Evolutionary conservation across 2,329 filamentous ascomycete species (phyloP).

Genomic region (Chrysoporthe austroafricana): DNA sequence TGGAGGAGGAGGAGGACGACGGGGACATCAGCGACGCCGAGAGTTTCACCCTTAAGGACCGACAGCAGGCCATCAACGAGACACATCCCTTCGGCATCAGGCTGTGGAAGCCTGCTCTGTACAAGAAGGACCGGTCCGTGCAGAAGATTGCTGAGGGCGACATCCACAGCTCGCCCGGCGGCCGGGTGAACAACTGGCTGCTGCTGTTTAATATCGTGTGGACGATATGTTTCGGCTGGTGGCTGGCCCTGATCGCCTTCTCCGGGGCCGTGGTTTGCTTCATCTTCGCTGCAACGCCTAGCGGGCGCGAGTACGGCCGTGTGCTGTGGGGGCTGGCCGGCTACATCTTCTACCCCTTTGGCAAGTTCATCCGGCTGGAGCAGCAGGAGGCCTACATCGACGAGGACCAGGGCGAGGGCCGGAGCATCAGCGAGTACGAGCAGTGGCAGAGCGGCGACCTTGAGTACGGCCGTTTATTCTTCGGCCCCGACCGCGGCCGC

Average conservation of each 20-base stretch:
- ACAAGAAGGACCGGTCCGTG: conserved; percentile 96
- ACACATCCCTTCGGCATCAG: conserved; percentile 98
- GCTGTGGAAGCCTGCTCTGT: conserved; percentile 97
- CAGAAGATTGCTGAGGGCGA: conserved; percentile 95
- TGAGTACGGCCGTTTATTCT: conserved; percentile 94
- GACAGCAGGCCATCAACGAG: conserved; percentile 97
- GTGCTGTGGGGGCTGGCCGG: conserved; percentile 82
- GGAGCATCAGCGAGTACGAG: conserved; percentile 98
- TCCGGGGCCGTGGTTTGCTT: conserved; percentile 79
- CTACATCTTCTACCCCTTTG: conserved; percentile 95
- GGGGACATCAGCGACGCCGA: conserved; percentile 85
- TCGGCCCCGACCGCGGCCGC: conserved; percentile 77
- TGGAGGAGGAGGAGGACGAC: conserved; percentile 67
- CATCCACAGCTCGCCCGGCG: conserved; percentile 92
- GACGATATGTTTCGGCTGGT: conserved; percentile 94
- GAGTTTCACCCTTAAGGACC: conserved; percentile 96
- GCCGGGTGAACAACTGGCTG: conserved; percentile 81
- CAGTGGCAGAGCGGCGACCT: conserved; percentile 98
- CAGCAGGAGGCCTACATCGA: conserved; percentile 93
- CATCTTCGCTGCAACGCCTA: conserved; percentile 75
- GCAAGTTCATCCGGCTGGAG: conserved; percentile 90
- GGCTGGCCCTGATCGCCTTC: conserved; percentile 80
- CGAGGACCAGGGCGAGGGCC: conserved; percentile 92
- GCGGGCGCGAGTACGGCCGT: conserved; percentile 82
- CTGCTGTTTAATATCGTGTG: conserved; percentile 87